Evolutionary conservation across 768 basidiomycete genomes (phyloP), one percentile per base, ranked within the genome.

Genomic region (Russula sp.): DNA sequence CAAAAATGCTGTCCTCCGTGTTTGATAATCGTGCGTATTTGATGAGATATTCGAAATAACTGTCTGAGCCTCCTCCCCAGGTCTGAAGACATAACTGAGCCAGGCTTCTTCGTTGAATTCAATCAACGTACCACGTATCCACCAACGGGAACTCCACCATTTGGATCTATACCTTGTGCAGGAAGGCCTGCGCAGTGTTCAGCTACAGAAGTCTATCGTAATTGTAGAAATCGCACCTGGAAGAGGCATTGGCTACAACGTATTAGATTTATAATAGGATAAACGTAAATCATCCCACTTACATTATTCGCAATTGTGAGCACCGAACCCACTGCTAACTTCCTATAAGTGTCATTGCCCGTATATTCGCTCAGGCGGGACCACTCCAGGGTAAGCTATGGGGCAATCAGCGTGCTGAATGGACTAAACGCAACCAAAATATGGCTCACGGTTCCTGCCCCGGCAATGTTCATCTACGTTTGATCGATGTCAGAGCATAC

Each of bases 1-100:
- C 81, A 62, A 83, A 89, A n/a, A 84, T 69, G 54, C 79, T 77
- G 72, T 90, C 81, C 59, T 83, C 69, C 20, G 86, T 86, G 75
- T 88, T 88, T 11, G 84, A 83, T 26, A 90, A 77, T 30, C 87
- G 85, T 3, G 89, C 59, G 51, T 83, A 82, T 71, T 91, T 91
- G 79, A 89, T 84, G 61, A 89, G 78, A 69, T 90, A 90, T 72
- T 91, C 89, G 64, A 87, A 86, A 75, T 85, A 91, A 62, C 87
- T 88, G 74, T 90, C 89, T 0, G 83, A 84, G 30, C 86, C 87
- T 54, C 84, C 76, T 1, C 83, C 82, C 83, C 83, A 90, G n/a
- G 85, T 82, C 88, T 88, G 49, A 46, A 16, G 44, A 20, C 5
- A 40, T 10, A 52, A 38, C 44, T 53, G 36, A 32, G 7, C 38